A percentile compares a stretch with the other conserved stretches of the same genome.
These are phyloP conservation scores for Botryobasidium botryosum DNA, from an alignment of 768 basidiomycete genomes.

Conservation along the genomic window DNA sequence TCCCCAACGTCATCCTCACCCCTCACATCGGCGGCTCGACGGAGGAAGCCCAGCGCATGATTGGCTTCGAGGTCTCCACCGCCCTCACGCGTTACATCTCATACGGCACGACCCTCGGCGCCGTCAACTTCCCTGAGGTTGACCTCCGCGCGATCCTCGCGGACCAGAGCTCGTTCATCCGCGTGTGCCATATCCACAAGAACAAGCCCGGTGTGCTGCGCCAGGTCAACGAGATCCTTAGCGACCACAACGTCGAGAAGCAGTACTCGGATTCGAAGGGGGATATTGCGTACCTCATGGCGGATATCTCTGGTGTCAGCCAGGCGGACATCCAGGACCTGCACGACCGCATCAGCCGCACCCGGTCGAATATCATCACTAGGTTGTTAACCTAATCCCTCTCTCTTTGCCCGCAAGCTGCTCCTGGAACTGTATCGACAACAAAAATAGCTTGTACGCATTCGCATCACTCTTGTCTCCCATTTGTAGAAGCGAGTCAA, in stretches of 20 bases:
- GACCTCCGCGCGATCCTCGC: constrained; percentile 82
- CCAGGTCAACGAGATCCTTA: constrained; percentile 85
- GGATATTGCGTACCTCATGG: constrained; percentile 88
- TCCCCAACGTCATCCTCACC: constrained; percentile 89
- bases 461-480: too few relatives aligned
- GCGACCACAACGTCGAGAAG: constrained; percentile 96
- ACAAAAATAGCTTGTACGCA: too few relatives aligned
- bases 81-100: constrained; percentile 79
- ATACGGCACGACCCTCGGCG: constrained; percentile 77
- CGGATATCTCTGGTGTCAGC: constrained; percentile 87
- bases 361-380: constrained; percentile 78
- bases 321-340: constrained; percentile 60
- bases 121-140: constrained; percentile 99
- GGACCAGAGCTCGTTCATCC: constrained; percentile 64
- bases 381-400: constrained; percentile 45
- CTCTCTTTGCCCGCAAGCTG: too few relatives aligned
- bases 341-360: constrained; percentile 58
- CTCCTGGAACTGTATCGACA: too few relatives aligned
- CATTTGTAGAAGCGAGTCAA: too few relatives aligned
- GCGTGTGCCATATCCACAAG: constrained; percentile 88
- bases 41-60: constrained; percentile 95
- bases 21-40: constrained; percentile 99
- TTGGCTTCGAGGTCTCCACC: constrained; percentile 84
- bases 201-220: constrained; percentile 92
- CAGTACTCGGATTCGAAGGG: constrained; percentile 97